phyloP scores from a whole-genome alignment of 768 basidiomycete species.

The Sistotremastrum suecicum region DNA sequence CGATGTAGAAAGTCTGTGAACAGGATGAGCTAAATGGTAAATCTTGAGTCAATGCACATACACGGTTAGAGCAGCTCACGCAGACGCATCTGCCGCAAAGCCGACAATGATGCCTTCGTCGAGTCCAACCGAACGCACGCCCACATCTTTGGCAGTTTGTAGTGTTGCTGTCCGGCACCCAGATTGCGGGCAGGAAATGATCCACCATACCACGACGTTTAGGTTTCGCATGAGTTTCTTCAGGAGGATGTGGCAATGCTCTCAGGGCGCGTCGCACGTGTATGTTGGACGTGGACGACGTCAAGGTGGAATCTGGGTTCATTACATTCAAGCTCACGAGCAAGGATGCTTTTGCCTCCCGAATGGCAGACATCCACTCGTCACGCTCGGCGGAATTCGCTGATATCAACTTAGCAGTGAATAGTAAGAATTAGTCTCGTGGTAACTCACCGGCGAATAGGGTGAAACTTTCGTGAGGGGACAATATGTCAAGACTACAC shows the following conservation, averaged over 20 bases:
- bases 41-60: conserved; percentile 19
- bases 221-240: conserved; percentile 27
- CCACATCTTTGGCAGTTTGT: conserved; percentile 77
- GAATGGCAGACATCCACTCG: conserved; percentile 53
- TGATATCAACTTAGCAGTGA: conserved; percentile 8
- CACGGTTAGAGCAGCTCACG: conserved; percentile 67
- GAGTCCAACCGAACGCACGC: conserved; percentile 58
- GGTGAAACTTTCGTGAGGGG: conserved; percentile 66
- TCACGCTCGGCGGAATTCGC: conserved; percentile 36
- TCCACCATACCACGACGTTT: conserved; percentile 42
- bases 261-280: conserved; percentile 63
- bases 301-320: conserved; percentile 69
- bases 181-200: conserved; percentile 81
- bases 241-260: conserved; percentile 54
- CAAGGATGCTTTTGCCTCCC: conserved; percentile 55
- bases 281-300: conserved; percentile 59
- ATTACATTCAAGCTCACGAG: conserved; percentile 57
- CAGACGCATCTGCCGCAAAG: conserved; percentile 81
- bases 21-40: conserved; percentile 1
- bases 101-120: conserved; percentile 75
- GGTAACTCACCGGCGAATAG: conserved; percentile 45
- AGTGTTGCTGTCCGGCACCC: conserved; percentile 84
- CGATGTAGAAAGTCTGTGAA: conserved; percentile 67
- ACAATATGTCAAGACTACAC: conserved; percentile 54
- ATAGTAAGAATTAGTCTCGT: not conserved